phyloP scores from a whole-genome alignment of 108 stramenopile genomes.

The Nitzschia sp. region DNA sequence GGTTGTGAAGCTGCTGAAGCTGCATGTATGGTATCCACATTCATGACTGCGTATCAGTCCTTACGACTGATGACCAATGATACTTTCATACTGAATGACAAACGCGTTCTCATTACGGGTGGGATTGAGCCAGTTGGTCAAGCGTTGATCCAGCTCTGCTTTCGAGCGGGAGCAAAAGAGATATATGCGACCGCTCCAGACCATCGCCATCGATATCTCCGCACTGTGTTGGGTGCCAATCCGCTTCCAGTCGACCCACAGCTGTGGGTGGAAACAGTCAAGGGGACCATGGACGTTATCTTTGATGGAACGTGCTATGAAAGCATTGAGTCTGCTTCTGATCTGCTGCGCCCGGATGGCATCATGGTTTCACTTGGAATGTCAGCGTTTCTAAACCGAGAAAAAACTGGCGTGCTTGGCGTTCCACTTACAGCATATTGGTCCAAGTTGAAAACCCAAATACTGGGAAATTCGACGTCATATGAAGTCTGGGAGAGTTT shows the following conservation, averaged over 20 bases:
- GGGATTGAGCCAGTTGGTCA: constrained; percentile 66
- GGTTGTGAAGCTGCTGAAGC: constrained; percentile 54
- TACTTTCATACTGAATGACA: constrained; percentile 44
- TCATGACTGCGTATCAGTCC: constrained; percentile 66
- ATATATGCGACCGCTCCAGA: constrained; percentile 63
- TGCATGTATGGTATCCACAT: constrained; percentile 66
- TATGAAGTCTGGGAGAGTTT: constrained; percentile 48
- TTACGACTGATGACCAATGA: constrained; percentile 30
- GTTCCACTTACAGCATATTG: constrained; percentile 46
- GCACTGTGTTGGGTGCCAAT: constrained; percentile 43
- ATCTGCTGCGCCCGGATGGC: constrained; percentile 46
- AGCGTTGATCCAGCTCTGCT: constrained; percentile 57
- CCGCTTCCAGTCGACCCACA: constrained; percentile 48
- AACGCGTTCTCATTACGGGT: constrained; percentile 60
- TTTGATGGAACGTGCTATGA: constrained; percentile 65
- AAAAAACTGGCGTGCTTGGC: constrained; percentile 40
- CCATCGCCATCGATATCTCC: constrained; percentile 43
- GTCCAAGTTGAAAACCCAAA: constrained; percentile 47
- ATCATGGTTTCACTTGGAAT: constrained; percentile 54
- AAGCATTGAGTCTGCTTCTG: constrained; percentile 39
- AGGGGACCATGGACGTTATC: constrained; percentile 63
- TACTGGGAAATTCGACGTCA: constrained; percentile 48
- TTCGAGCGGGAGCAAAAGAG: constrained; percentile 49
- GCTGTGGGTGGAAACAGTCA: constrained; percentile 45
- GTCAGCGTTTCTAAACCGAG: constrained; percentile 29